Percentiles rank a stretch among this genome's conserved stretches.
phyloP scores from a whole-genome alignment of 2,329 filamentous ascomycete species.

The Endoconidiophora polonica region DNA sequence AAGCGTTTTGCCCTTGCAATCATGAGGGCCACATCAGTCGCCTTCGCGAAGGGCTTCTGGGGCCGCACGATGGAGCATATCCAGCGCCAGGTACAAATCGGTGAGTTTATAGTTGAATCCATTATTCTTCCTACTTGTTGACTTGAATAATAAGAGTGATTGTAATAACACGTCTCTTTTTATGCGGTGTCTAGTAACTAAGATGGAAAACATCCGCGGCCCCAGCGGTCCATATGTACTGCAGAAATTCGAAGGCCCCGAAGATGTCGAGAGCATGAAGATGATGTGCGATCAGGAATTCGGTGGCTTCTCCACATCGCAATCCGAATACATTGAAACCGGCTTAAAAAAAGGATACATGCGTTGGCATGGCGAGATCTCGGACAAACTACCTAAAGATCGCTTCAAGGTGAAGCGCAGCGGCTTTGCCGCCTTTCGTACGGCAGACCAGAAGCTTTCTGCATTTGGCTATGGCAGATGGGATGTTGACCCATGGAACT shows the following conservation, averaged over 20 bases:
- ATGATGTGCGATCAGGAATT: constrained; percentile 76
- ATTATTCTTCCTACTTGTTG: too few relatives aligned
- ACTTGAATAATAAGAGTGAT: too few relatives aligned
- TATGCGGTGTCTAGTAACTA: constrained; percentile 36
- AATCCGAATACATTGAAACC: constrained; percentile 44
- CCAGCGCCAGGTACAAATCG: constrained; percentile 37
- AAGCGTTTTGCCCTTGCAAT: background rate
- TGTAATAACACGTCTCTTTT: background rate
- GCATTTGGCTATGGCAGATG: constrained; percentile 75
- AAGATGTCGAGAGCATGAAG: constrained; percentile 41
- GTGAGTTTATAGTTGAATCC: constrained; percentile 21
- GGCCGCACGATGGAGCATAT: constrained; percentile 44
- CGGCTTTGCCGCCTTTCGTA: constrained; percentile 84
- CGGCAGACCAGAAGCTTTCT: constrained; percentile 56
- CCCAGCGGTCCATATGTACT: constrained; percentile 48
- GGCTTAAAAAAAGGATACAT: constrained; percentile 32
- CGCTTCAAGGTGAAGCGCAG: constrained; percentile 57
- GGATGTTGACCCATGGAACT: constrained; percentile 80
- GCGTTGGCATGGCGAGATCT: constrained; percentile 77
- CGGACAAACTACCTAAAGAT: constrained; percentile 62
- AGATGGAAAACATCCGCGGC: constrained; percentile 50
- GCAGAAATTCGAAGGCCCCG: constrained; percentile 40
- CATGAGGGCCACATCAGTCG: constrained; percentile 19
- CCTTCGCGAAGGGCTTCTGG: constrained; percentile 36
- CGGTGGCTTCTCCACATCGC: constrained; percentile 64